These are phyloP conservation scores for Teunomyces pallodes DNA, from an alignment of 805 yeast species.

Conservation along the genomic window DNA sequence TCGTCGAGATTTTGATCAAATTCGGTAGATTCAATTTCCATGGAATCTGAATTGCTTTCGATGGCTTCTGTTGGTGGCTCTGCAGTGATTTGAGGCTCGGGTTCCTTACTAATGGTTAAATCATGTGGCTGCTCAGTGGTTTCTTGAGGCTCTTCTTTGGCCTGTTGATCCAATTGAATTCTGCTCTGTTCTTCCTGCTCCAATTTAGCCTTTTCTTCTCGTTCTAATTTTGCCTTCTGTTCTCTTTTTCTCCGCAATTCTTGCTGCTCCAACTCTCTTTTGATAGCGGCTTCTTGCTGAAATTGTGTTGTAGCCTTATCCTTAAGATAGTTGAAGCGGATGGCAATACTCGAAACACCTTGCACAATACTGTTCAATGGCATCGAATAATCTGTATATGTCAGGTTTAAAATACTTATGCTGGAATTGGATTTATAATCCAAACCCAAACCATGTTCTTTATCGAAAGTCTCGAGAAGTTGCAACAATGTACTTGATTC, in stretches of 20 bases:
- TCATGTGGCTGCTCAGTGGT: conserved; percentile 1
- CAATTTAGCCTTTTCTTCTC: conserved; percentile 4
- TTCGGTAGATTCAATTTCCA: background rate
- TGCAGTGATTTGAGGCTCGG: background rate
- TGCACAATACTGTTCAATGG: conserved; percentile 19
- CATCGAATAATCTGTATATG: background rate
- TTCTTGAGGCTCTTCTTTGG: background rate
- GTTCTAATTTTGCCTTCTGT: conserved; percentile 9
- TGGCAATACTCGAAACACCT: conserved; percentile 20
- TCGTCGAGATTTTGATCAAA: conserved; percentile 3
- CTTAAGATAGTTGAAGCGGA: conserved; percentile 20
- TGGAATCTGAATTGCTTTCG: background rate
- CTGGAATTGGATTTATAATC: background rate
- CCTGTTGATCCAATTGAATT: background rate
- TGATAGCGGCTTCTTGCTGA: conserved; percentile 22
- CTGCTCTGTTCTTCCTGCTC: conserved; percentile 4
- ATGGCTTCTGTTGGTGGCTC: no score
- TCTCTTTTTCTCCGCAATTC: conserved; percentile 8
- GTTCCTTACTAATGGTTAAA: background rate
- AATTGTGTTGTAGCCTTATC: conserved; percentile 9
- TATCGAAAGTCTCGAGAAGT: conserved; percentile 18
- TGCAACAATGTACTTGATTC: conserved; percentile 15
- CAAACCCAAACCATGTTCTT: conserved; percentile 13
- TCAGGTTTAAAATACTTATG: background rate
- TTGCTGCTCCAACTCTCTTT: conserved; percentile 19